Percentiles rank a stretch among this genome's conserved stretches.
phyloP scores from a whole-genome alignment of 192 early-diverging fungal species.

The Irineochytrium annulatum region DNA sequence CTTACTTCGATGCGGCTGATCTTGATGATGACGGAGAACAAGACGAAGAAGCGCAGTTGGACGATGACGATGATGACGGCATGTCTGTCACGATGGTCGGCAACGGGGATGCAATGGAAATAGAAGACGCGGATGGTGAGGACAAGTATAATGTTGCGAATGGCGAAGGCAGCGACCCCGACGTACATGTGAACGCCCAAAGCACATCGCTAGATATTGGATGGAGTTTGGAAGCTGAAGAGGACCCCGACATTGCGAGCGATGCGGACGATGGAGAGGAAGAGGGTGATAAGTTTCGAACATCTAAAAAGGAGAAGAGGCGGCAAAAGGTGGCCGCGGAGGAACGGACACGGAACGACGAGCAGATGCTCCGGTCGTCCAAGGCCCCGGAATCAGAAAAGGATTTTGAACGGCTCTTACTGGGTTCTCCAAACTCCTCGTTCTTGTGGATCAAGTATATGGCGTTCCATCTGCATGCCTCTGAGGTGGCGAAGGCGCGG shows the following conservation, averaged over 20 bases:
- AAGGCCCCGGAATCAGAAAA: slow-evolving; percentile 59
- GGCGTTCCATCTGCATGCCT: slow-evolving; percentile 94
- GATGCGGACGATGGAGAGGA: slow-evolving; percentile 24
- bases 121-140: slow-evolving; percentile 21
- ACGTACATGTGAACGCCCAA: slow-evolving; percentile 12
- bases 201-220: too few relatives aligned
- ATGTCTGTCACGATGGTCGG: slow-evolving; percentile 50
- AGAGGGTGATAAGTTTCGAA: slow-evolving; percentile 30
- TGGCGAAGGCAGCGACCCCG: slow-evolving; percentile 17
- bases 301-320: slow-evolving; percentile 54
- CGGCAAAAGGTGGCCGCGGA: slow-evolving; percentile 55
- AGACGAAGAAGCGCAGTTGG: slow-evolving; percentile 21
- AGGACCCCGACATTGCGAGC: slow-evolving; percentile 32
- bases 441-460: slow-evolving; percentile 99
- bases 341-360: slow-evolving; percentile 46
- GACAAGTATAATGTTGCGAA: slow-evolving; percentile 6
- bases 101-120: slow-evolving; percentile 16
- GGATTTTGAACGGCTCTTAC: slow-evolving; percentile 89
- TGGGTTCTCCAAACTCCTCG: slow-evolving; percentile 94
- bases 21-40: slow-evolving; percentile 29
- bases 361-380: slow-evolving; percentile 33
- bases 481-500: slow-evolving; percentile 90
- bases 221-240: too few relatives aligned
- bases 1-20: slow-evolving; percentile 71
- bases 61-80: slow-evolving; percentile 40